Evolutionary conservation across 2,329 filamentous ascomycete genomes (phyloP), one percentile per base, ranked within the genome.

Genomic region (Westerdykella aurantiaca): DNA sequence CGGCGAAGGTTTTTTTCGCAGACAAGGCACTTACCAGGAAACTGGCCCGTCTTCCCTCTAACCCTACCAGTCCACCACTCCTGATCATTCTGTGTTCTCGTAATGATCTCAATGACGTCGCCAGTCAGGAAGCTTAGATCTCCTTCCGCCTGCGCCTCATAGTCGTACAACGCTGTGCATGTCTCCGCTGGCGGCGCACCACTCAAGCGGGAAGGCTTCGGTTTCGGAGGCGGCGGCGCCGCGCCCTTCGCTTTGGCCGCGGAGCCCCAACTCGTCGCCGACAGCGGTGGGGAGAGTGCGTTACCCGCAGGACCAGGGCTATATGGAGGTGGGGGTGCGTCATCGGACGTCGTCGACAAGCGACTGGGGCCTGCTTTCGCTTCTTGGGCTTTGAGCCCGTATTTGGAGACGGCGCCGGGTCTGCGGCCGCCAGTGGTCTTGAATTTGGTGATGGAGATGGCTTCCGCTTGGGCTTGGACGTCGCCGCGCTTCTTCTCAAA

Each of bases 61-160:
- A 95, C 64, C 63, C 81, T 86, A 31, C 93, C 93, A 7, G 78
- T 83, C 93, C 93, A 98, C 93, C 93, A 98, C 69, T 98, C 93
- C 56, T 98, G 97, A 41, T 88, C 83, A 59, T 95, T 96, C 50
- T 79, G 76, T n/a, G 88, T 95, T 54, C 87, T 79, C 47, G 77
- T 78, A 2, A 93, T 67, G 55, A 98, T 90, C 67, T 97, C 90
- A 59, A 98, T 97, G 4, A 85, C 72, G 49, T 98, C 93, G 5
- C 91, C 90, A 0, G 88, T 82, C 14, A 78, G 79, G 71, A 98
- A 98, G 58, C 87, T 95, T 50, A 98, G 72, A 64, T 98, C 93
- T 3, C 90, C 90, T 51, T 95, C 89, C 1, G 91, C 90, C 65
- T 97, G 90, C 5, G 93, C 93, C 49, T 95, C 88, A 61, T 95